phyloP scores from a whole-genome alignment of 1,139 yeast genomes.

The Blastobotrys illinoisensis region DNA sequence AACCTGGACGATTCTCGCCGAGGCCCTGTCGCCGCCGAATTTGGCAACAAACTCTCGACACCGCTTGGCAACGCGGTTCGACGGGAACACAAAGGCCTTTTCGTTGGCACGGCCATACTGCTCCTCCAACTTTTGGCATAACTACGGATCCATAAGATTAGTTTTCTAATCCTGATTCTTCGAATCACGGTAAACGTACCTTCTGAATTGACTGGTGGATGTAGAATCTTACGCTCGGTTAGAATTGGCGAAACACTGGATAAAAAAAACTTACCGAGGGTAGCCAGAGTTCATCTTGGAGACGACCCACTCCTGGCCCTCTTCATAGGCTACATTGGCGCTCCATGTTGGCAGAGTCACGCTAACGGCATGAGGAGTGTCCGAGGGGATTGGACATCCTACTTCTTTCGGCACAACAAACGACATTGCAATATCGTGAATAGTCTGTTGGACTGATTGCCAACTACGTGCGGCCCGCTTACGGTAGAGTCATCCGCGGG shows the following conservation, averaged over 20 bases:
- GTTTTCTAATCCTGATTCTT: not conserved
- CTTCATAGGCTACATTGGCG: constrained; percentile 87
- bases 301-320: constrained; percentile 82
- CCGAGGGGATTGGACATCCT: constrained; percentile 83
- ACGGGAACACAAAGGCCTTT: constrained; percentile 66
- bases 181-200: constrained; percentile 35
- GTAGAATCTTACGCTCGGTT: constrained; percentile 50
- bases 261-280: constrained; percentile 42
- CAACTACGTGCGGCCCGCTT: too few relatives aligned
- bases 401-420: constrained; percentile 41
- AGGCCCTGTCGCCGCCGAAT: constrained; percentile 33
- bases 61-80: constrained; percentile 71
- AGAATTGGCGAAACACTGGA: not conserved
- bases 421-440: constrained; percentile 16
- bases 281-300: constrained; percentile 78
- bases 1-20: constrained; percentile 63
- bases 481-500: not conserved
- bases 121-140: constrained; percentile 28
- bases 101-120: constrained; percentile 79
- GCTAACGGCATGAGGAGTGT: constrained; percentile 87
- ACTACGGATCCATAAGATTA: constrained; percentile 12
- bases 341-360: constrained; percentile 94
- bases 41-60: constrained; percentile 70
- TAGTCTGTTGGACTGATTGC: too few relatives aligned
- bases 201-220: constrained; percentile 68